phyloP scores from a whole-genome alignment of 768 basidiomycete genomes.

The Lactarius pseudohatsudake region DNA sequence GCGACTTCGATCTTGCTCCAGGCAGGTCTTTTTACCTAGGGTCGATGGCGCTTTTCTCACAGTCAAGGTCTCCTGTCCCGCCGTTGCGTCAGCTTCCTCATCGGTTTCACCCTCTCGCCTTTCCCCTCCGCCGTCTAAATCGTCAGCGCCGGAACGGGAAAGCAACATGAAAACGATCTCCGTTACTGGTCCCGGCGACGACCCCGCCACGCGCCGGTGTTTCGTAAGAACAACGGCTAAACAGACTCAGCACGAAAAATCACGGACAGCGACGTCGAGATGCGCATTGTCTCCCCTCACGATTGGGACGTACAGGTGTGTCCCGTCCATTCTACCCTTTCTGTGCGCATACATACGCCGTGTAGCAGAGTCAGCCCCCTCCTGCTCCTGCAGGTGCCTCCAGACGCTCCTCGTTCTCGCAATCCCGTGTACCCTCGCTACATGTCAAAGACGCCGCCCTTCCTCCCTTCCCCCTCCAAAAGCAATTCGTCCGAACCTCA shows the following conservation, averaged over 20 bases:
- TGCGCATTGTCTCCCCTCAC: background rate
- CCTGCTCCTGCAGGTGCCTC: too few species aligned
- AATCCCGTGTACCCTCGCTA: background rate
- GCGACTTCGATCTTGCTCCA: too few species aligned
- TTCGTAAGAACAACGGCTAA: background rate
- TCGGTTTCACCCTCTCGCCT: slow-evolving; percentile 11
- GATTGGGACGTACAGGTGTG: slow-evolving; percentile 14
- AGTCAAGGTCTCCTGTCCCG: too few species aligned
- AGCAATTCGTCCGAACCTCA: background rate
- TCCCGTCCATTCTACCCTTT: background rate
- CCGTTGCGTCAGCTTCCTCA: background rate
- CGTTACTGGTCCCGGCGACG: background rate
- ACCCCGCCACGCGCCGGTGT: too few species aligned
- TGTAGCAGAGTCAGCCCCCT: slow-evolving; percentile 1
- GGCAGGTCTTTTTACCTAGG: too few species aligned
- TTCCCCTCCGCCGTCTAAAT: background rate
- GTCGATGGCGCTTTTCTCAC: background rate
- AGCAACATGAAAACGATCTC: too few species aligned
- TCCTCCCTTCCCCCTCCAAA: slow-evolving; percentile 15
- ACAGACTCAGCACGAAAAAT: background rate
- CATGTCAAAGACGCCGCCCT: slow-evolving; percentile 9
- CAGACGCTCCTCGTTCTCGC: background rate
- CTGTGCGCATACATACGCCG: slow-evolving; percentile 2
- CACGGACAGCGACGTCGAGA: background rate
- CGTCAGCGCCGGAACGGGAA: too few species aligned